phyloP scores from a whole-genome alignment of 768 basidiomycete genomes.

The Amanita exitialis region DNA sequence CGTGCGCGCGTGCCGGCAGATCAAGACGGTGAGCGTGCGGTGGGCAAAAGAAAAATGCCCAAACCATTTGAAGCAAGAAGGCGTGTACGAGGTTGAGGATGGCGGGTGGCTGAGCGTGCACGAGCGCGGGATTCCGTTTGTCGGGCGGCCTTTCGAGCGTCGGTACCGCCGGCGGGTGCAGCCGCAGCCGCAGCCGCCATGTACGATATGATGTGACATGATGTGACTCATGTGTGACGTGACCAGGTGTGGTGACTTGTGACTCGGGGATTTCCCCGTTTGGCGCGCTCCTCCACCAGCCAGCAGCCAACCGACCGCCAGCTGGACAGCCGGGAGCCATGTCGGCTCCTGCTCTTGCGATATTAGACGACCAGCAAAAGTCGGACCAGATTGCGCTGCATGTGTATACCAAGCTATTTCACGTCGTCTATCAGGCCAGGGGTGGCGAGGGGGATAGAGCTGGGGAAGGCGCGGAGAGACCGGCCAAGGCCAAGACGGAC shows the following conservation, averaged over 20 bases:
- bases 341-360: no score
- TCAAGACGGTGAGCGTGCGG: slow-evolving; percentile 35
- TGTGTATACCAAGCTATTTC: slow-evolving; percentile 75
- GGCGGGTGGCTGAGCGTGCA: slow-evolving; percentile 7
- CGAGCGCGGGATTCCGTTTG: slow-evolving; percentile 32
- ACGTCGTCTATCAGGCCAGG: slow-evolving; percentile 65
- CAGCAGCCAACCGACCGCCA: no score
- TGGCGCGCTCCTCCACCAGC: neutral
- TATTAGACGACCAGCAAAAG: slow-evolving; percentile 26
- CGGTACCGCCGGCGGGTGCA: slow-evolving; percentile 16
- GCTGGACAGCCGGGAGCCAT: no score
- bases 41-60: slow-evolving; percentile 37
- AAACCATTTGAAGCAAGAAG: slow-evolving; percentile 40
- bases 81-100: slow-evolving; percentile 21
- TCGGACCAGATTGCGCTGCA: slow-evolving; percentile 83
- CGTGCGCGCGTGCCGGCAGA: slow-evolving; percentile 19
- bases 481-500: slow-evolving; percentile 38
- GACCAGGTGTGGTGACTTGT: no score
- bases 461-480: neutral
- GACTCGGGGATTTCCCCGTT: no score
- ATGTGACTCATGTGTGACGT: no score
- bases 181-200: no score
- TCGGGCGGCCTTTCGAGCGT: slow-evolving; percentile 29
- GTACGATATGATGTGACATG: neutral
- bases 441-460: slow-evolving; percentile 15